A percentile compares a stretch with the other conserved stretches of the same genome.
Evolutionary conservation across 495 filamentous ascomycete species (phyloP).

Genomic region (Chaetomidium leptoderma): DNA sequence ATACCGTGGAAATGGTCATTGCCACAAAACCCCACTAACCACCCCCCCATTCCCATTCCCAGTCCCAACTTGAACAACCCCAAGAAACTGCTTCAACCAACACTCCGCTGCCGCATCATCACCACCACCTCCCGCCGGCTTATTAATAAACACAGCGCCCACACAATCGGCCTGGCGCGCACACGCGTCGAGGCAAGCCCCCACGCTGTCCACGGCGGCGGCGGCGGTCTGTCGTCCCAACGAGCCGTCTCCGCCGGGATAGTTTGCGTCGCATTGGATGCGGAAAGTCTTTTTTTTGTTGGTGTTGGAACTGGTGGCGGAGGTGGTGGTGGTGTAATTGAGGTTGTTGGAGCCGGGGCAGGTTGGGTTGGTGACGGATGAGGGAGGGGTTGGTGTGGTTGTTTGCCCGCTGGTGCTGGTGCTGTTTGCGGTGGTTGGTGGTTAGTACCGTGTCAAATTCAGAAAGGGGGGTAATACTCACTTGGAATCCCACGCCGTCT

Average conservation of each 20-base stretch:
- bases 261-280: conserved; percentile 19
- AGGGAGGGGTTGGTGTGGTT: background rate
- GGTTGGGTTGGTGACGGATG: background rate
- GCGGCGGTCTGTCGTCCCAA: conserved; percentile 1
- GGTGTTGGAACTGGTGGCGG: background rate
- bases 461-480: no score
- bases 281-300: conserved; percentile 17
- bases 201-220: conserved; percentile 1
- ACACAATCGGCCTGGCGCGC: conserved; percentile 17
- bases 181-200: conserved; percentile 21
- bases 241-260: conserved; percentile 16
- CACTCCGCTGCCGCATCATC: conserved; percentile 10
- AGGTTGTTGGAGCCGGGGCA: conserved; percentile 19
- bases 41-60: background rate
- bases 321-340: conserved; percentile 16
- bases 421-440: background rate
- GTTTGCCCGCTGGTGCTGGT: background rate
- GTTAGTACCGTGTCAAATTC: background rate
- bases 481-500: conserved; percentile 1
- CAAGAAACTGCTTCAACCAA: conserved; percentile 27
- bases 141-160: conserved; percentile 21
- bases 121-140: no score
- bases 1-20: background rate
- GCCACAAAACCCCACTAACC: conserved; percentile 19
- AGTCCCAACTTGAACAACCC: background rate